Evolutionary conservation across 2,329 filamentous ascomycete species (phyloP).

Genomic region (Hypomyces perniciosus): DNA sequence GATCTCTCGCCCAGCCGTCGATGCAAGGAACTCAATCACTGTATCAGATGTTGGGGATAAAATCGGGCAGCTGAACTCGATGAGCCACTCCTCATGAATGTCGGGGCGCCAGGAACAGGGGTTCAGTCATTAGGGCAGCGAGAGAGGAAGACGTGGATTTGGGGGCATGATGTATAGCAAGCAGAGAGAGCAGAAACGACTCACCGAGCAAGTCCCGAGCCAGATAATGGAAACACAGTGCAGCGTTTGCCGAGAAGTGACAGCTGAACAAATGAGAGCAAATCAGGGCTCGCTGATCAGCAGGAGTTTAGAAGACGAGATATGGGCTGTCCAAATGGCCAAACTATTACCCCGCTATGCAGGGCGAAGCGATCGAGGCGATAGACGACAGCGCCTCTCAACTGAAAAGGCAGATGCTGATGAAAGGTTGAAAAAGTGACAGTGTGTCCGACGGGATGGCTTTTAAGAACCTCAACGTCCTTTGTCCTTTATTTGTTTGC

Average conservation of each 20-base stretch:
- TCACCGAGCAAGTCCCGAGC: background rate
- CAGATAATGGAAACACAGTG: background rate
- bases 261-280: background rate
- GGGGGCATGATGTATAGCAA: background rate
- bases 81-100: no score
- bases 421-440: no score
- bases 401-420: no score
- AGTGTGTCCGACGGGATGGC: constrained; percentile 2
- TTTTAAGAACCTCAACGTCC: background rate
- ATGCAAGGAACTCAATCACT: background rate
- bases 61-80: no score
- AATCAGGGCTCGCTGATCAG: background rate
- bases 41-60: no score
- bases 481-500: background rate
- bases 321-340: background rate
- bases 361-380: background rate
- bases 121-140: no score
- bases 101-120: no score
- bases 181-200: background rate
- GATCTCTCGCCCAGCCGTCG: background rate
- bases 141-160: background rate
- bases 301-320: background rate
- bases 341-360: background rate
- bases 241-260: background rate
- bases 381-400: no score